These are phyloP conservation scores for Manihot esculenta DNA, from an alignment of 441 rosid species.

Conservation along the genomic window DNA sequence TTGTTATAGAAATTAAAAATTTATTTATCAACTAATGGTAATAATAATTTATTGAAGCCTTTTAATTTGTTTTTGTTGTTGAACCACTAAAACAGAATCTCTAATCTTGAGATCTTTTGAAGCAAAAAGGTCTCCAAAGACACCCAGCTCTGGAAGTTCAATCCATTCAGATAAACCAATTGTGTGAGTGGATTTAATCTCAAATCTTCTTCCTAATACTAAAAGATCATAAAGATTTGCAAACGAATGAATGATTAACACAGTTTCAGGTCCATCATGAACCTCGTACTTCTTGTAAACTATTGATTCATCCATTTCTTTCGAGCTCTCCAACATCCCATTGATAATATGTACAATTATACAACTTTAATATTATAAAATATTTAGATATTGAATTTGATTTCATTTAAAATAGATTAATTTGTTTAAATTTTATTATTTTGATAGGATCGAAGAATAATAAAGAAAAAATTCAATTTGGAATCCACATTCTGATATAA, in stretches of 20 bases:
- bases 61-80: conserved; percentile 4
- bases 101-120: conserved; percentile 12
- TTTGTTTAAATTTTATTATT: no score
- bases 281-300: background rate
- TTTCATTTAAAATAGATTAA: no score
- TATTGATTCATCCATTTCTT: no score
- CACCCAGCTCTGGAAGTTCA: conserved; percentile 14
- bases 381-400: no score
- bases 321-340: background rate
- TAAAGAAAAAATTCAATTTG: no score
- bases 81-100: conserved; percentile 17
- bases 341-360: no score
- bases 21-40: no score
- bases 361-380: no score
- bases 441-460: no score
- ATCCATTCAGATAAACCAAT: conserved; percentile 8
- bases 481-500: no score
- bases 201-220: conserved; percentile 1
- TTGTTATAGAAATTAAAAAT: no score
- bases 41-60: no score
- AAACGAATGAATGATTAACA: background rate
- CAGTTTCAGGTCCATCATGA: background rate
- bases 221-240: conserved; percentile 10
- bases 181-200: background rate
- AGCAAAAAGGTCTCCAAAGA: conserved; percentile 18